These are phyloP conservation scores for Chlorophyllum brunneum DNA, from an alignment of 768 basidiomycete species.

Conservation along the genomic window DNA sequence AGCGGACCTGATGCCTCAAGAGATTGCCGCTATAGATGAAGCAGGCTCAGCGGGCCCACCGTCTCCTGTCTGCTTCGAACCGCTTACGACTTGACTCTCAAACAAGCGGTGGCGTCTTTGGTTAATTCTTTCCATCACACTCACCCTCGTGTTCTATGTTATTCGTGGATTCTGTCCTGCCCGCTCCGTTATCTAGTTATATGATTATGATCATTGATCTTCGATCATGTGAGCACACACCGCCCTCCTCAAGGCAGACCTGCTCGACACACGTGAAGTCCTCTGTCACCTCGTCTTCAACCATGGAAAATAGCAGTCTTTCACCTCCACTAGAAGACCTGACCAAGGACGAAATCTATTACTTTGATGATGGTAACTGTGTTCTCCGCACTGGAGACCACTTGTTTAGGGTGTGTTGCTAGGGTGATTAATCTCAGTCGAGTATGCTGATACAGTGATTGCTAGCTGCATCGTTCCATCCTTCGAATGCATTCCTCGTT, in stretches of 20 bases:
- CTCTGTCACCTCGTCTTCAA: neutral
- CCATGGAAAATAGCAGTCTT: neutral
- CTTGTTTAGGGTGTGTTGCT: constrained; percentile 39
- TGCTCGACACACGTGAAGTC: neutral
- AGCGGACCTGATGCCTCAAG: constrained; percentile 53
- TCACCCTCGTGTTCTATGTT: neutral
- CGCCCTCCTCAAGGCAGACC: too few relatives aligned
- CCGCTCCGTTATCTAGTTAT: too few relatives aligned
- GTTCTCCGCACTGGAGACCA: constrained; percentile 58
- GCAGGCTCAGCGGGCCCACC: constrained; percentile 55
- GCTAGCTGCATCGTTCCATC: constrained; percentile 20
- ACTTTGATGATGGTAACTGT: constrained; percentile 66
- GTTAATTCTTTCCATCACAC: neutral
- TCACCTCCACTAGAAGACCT: neutral
- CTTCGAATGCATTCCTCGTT: constrained; percentile 21
- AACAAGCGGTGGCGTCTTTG: neutral
- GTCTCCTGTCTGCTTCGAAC: constrained; percentile 15
- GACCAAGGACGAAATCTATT: constrained; percentile 48
- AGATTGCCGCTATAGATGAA: constrained; percentile 59
- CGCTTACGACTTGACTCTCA: neutral
- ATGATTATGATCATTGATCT: neutral
- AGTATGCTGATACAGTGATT: neutral
- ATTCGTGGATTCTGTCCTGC: neutral
- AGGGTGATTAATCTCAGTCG: neutral
- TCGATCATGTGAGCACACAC: neutral